Evolutionary conservation across 257 asterid genomes (phyloP).

Genomic region (Rehmannia glutinosa): DNA sequence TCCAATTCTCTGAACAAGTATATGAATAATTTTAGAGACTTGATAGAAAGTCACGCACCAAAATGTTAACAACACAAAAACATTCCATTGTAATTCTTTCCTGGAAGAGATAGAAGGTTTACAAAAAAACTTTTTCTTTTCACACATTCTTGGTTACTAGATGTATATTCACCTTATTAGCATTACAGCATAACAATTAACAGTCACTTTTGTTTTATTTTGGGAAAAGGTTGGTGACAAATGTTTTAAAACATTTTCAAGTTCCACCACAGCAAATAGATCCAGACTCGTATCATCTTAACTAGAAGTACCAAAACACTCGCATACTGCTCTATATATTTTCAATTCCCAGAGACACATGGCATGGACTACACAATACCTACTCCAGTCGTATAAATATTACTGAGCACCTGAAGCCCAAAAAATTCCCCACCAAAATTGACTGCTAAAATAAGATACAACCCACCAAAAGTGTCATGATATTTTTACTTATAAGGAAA

Average conservation of each 20-base stretch:
- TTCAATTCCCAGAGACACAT: neutral
- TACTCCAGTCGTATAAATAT: neutral
- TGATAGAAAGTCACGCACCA: conserved; percentile 9
- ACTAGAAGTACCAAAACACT: neutral
- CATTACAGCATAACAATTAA: neutral
- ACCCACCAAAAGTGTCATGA: neutral
- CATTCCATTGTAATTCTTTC: neutral
- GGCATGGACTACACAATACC: neutral
- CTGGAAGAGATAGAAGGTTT: neutral
- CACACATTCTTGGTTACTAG: neutral
- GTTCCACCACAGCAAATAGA: neutral
- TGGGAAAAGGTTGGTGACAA: neutral
- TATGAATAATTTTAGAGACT: conserved; percentile 8
- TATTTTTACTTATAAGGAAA: neutral
- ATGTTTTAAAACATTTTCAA: neutral
- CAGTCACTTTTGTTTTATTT: neutral
- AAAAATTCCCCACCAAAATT: too few relatives aligned
- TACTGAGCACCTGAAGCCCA: neutral
- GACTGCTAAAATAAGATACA: neutral
- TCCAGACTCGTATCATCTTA: neutral
- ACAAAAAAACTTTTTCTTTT: neutral
- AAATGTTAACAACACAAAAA: neutral
- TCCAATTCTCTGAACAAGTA: conserved; percentile 58
- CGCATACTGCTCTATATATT: neutral
- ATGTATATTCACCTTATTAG: neutral